Percentiles rank a stretch among this genome's conserved stretches.
These are phyloP conservation scores for Kwoniella europaea DNA, from an alignment of 768 basidiomycete species.

Conservation along the genomic window DNA sequence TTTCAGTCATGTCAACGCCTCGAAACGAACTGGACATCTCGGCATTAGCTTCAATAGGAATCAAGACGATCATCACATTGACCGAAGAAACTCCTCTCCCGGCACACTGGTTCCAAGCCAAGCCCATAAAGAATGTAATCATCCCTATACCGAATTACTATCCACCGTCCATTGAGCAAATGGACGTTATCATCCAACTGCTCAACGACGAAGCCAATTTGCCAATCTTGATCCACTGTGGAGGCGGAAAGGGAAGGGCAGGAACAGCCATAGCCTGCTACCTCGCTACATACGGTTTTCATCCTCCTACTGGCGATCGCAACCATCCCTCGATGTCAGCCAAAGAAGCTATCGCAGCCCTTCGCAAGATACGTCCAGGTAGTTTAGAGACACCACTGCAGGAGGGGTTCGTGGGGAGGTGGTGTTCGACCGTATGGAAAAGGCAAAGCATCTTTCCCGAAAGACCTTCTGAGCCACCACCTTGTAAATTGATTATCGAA, in stretches of 20 bases:
- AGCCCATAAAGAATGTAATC: not conserved
- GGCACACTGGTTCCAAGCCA: not conserved
- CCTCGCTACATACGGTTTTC: not conserved
- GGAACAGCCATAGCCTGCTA: conserved; percentile 4
- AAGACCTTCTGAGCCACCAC: not conserved
- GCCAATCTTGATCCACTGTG: not conserved
- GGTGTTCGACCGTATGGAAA: conserved; percentile 1
- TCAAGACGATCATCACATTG: not conserved
- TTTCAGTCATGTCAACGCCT: conserved; percentile 1
- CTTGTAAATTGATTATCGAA: not conserved
- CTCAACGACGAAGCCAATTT: not conserved
- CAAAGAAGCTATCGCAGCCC: not conserved
- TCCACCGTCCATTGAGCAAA: not conserved
- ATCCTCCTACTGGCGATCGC: not conserved
- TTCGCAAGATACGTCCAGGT: not conserved
- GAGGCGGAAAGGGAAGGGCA: conserved; percentile 1
- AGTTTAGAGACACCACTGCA: not conserved
- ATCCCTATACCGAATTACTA: not conserved
- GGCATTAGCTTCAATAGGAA: not conserved
- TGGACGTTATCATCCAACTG: not conserved
- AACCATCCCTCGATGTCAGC: conserved; percentile 2
- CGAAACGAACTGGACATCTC: not conserved
- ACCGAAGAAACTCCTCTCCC: conserved; percentile 2
- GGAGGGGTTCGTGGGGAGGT: not conserved
- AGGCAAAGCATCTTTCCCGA: not conserved